Evolutionary conservation across 2,329 filamentous ascomycete species (phyloP), one percentile per base, ranked within the genome.

Genomic region (Karstenula rhodostoma): DNA sequence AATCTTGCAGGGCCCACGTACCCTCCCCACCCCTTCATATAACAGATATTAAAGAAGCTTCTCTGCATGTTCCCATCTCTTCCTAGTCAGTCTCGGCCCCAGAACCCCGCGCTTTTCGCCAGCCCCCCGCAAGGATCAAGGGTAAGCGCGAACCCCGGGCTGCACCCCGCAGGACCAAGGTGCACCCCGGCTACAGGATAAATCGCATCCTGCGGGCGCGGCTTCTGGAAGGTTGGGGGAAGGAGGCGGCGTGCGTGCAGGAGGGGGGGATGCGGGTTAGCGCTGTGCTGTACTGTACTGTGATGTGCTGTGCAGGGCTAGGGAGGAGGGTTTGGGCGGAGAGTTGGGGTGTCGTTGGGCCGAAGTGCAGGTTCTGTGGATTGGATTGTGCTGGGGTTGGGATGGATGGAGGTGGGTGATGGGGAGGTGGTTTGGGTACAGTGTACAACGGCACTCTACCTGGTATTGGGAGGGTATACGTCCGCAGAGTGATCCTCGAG

Each of bases 221-320:
- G 52, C 58, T 46, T 37, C 55, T 61, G 46, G 55, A 61, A 58
- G 51, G 47, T 55, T 47, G 25, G 48, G 5, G 56, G 59, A 61
- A 58, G 56, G 59, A 61, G 56, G 56, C 55, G 52, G 15, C 12
- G 40, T 35, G 52, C 19, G 46, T 54, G 37, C 32, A 49, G 6
- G 48, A 32, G 4, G n/a, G n/a, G n/a, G n/a, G n/a, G n/a, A n/a
- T 4, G 5, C 5, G 19, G 12, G 43, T 48, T 17, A n/a, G 44
- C 23, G 44, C 44, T 48, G 23, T 3, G 17, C 10, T 47, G n/a
- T n/a, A n/a, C n/a, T n/a, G n/a, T n/a, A n/a, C 44, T 48, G 23
- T 3, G 17, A 4, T 47, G 44, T 13, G 44, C 44, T 48, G 23
- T 3, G 17, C 10, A 27, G 27, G 8, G 17, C 33, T 25, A 12